Base-by-base conservation (phyloP, 2,329 filamentous ascomycete species). In the Monilinia vaccinii-corymbosi region DNA sequence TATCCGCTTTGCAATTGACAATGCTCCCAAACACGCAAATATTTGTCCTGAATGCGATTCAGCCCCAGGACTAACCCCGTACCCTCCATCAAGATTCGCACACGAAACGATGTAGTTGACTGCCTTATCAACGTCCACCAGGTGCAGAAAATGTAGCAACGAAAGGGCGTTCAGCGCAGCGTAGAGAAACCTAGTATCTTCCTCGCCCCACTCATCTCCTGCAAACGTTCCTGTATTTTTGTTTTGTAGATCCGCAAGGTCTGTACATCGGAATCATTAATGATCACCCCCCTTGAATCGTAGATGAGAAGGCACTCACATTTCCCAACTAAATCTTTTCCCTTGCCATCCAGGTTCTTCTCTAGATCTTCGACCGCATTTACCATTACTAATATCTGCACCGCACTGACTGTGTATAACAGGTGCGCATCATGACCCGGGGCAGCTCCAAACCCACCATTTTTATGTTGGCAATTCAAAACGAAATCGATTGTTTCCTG, bases 31-130 rank as follows among this genome's bases (percentile, higher is more conserved):
- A 72, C 94, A 99, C 8, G 93, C 96, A 73, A 96, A 97, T 49
- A 97, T 91, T 75, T 99, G 94, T 16, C 92, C 94, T 0, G 93
- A 86, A 73, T 99, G 94, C 31, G 92, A 95, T 75, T 99, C 94
- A 21, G 91, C 91, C 10, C 92, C 92, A 1, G 94, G 94, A 46
- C 83, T 84, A 46, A 92, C 87, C 18, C 94, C 94, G 73, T 95
- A 99, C 21, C 90, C 94, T 44, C 94, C 94, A 72, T 99, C 94
- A 66, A 96, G 90, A 73, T 99, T 99, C 68, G 86, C 85, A 73
- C 94, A 99, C 7, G 86, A 82, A 61, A 85, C 82, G 61, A 99
- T 79, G 71, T 97, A 86, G 6, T 82, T 76, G 10, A 96, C 88
- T 0, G 92, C 92, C 71, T 88, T 89, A 61, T 87, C 78, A 6